Evolutionary conservation across 2,329 filamentous ascomycete genomes (phyloP), one percentile per base, ranked within the genome.

Genomic region (Scortechinia acanthostroma): DNA sequence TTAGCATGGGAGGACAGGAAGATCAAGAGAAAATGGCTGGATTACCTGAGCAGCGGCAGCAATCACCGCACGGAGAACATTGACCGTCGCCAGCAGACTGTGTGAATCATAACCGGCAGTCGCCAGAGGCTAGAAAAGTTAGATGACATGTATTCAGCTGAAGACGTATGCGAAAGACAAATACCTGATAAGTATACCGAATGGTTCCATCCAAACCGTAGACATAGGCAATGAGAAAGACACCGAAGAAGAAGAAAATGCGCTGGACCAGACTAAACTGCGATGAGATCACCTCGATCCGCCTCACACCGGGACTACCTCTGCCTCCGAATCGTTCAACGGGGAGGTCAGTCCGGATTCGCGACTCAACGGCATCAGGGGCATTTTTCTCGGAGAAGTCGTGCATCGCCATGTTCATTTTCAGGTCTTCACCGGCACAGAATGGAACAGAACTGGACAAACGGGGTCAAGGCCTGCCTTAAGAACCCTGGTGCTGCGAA

Each of bases 201-300:
- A 82, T 64, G 1, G 66, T 74, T 20, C 74, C 74, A 50, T 83
- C 78, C 19, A 83, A 65, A 2, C 76, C 74, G 55, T 84, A 86
- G 23, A 71, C 76, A 56, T 83, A 86, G 10, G 79, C 74, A 45
- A 84, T 63, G 22, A 85, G 57, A 56, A 85, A 84, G 50, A 84
- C 66, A 20, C 77, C 68, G 6, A 74, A 53, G 59, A 84, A 83
- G 56, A 86, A 70, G 49, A 69, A 65, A n/a, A 30, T 30, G 10
- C 25, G 25, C 10, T 30, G 10, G 25, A n/a, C n/a, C n/a, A 30
- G 25, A 30, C n/a, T 10, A 30, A 30, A 10, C 10, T 30, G 25
- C 25, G 25, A 30, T 10, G 25, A 30, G 25, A 30, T 30, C 10
- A 30, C n/a, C n/a, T 30, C 25, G n/a, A 30, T 30, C 25, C 25